Percentiles rank a stretch among this genome's conserved stretches.
Evolutionary conservation across 2,329 filamentous ascomycete genomes (phyloP).

Genomic region (Metarhizium sp.): DNA sequence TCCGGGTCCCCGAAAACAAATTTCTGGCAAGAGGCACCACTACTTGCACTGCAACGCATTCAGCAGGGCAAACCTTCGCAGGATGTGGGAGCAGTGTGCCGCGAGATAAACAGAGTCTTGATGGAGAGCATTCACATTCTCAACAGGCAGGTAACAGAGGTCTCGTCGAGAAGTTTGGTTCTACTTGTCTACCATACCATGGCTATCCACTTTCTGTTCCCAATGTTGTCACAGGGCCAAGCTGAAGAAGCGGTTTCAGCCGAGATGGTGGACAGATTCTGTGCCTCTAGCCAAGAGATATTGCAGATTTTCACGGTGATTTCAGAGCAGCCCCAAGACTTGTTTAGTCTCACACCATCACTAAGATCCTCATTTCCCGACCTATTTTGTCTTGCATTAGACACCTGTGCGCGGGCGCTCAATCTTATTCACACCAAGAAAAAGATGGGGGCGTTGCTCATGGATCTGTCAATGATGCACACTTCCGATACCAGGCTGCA

Average conservation of each 20-base stretch:
- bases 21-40: constrained; percentile 14
- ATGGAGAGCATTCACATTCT: constrained; percentile 16
- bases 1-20: constrained; percentile 8
- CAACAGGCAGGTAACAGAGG: constrained; percentile 13
- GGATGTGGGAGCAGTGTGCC: constrained; percentile 14
- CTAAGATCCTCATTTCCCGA: constrained; percentile 17
- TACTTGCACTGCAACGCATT: constrained; percentile 12
- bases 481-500: constrained; percentile 16
- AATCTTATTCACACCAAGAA: constrained; percentile 13
- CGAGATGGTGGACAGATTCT: constrained; percentile 19
- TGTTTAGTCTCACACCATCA: constrained; percentile 10
- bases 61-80: constrained; percentile 12
- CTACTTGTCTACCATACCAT: constrained; percentile 23
- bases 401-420: constrained; percentile 22
- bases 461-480: constrained; percentile 12
- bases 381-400: constrained; percentile 19
- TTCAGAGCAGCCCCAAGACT: constrained; percentile 12
- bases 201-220: constrained; percentile 24
- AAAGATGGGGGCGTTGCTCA: constrained; percentile 8
- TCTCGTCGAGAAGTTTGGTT: constrained; percentile 16
- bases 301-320: constrained; percentile 14
- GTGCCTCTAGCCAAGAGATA: constrained; percentile 19
- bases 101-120: constrained; percentile 18
- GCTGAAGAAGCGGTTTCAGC: constrained; percentile 11
- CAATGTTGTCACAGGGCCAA: constrained; percentile 9